These are phyloP conservation scores for Nakazawaea wickerhamii DNA, from an alignment of 805 yeast species.

Conservation along the genomic window DNA sequence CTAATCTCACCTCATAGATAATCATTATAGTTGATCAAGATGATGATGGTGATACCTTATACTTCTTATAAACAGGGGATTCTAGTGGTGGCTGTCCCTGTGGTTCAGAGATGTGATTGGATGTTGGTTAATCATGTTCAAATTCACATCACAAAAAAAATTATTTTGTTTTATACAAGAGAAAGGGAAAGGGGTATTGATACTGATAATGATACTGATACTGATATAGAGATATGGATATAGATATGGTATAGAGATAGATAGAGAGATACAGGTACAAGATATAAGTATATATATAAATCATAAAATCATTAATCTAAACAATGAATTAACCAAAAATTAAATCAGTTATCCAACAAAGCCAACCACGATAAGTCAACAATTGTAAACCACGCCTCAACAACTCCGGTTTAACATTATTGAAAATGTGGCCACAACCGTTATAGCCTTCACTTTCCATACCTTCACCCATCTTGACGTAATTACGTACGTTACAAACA, in stretches of 20 bases:
- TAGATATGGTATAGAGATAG: no score
- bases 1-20: no score
- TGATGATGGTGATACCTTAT: no score
- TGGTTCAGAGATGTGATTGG: neutral
- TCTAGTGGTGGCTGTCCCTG: no score
- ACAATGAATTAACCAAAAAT: constrained; percentile 27
- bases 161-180: neutral
- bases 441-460: constrained; percentile 79
- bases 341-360: constrained; percentile 36
- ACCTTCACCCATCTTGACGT: constrained; percentile 79
- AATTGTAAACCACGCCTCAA: constrained; percentile 29
- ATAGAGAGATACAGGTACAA: no score
- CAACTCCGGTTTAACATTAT: constrained; percentile 39
- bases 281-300: neutral
- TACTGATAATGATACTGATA: no score
- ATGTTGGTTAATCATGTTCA: constrained; percentile 1
- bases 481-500: constrained; percentile 73
- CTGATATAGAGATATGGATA: no score
- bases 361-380: constrained; percentile 42
- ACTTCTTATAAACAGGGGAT: no score
- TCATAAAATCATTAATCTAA: neutral
- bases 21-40: no score
- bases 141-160: constrained; percentile 4
- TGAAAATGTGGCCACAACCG: constrained; percentile 64
- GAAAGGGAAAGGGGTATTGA: no score